Percentiles rank a stretch among this genome's conserved stretches.
These are phyloP conservation scores for Trichoderma aggressivum DNA, from an alignment of 2,329 filamentous ascomycete species.

Conservation along the genomic window DNA sequence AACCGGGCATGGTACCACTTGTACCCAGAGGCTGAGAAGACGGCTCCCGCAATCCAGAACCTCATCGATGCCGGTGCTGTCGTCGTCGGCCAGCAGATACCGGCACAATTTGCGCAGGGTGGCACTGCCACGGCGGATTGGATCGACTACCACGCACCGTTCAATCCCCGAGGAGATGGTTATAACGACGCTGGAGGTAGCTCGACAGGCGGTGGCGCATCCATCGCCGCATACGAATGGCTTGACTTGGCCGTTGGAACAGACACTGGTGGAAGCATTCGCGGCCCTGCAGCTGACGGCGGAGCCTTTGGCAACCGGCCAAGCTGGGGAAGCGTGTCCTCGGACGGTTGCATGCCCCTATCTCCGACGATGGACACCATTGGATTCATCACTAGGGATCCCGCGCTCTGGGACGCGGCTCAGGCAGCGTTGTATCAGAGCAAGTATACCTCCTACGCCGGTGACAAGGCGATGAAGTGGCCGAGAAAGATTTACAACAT, in stretches of 20 bases:
- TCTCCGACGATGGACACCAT: not conserved
- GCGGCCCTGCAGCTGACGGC: not conserved
- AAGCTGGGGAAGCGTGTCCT: not conserved
- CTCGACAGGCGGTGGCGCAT: not conserved
- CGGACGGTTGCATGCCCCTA: not conserved
- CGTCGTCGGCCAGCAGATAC: not conserved
- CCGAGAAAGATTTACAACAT: not conserved
- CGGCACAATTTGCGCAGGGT: not conserved
- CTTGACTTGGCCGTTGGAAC: not conserved
- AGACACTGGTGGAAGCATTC: not conserved
- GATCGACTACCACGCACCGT: not conserved
- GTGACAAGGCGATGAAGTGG: not conserved
- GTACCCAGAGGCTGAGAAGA: not conserved
- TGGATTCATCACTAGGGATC: not conserved
- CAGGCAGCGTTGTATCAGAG: not conserved
- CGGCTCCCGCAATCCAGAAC: not conserved
- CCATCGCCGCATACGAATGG: not conserved
- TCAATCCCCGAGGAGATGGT: not conserved
- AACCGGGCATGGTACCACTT: not conserved
- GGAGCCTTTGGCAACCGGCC: not conserved
- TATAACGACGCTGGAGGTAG: not conserved
- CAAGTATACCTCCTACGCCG: not conserved
- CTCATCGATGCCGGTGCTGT: not conserved
- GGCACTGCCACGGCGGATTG: not conserved
- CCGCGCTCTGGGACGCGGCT: not conserved